Base-by-base conservation (phyloP, 73 alveolate species). In the Stentor roeselii region DNA sequence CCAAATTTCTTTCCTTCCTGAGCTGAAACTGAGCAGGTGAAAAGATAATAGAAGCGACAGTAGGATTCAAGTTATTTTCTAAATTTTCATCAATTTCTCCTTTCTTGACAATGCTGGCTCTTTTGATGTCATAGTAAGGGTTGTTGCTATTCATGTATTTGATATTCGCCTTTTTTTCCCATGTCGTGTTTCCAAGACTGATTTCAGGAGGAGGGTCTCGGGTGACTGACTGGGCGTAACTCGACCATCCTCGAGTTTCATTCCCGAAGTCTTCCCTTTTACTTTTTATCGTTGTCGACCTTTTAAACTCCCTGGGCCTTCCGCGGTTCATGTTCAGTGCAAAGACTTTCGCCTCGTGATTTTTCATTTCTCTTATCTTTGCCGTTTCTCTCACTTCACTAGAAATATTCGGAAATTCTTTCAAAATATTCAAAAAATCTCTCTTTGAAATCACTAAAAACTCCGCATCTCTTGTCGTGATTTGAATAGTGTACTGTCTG, bases 361-460 rank as follows among this genome's bases (percentile, higher is more conserved):
- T 21, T 34, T 41, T 76, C 15, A n/a, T 39, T 27, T 37, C 84
- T 35, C 84, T 76, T 15, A 76, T 38, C 1, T 39, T 35, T 39
- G 84, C 84, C 6, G 84, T 76, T 14, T 32, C 84, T 1, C 59
- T 82, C 27, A 86, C 90, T 35, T 86, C 92, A 3, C 75, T 36
- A 27, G 86, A 86, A 3, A 86, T 86, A 30, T 84, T 83, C 6
- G 90, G 88, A 35, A 86, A 86, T 50, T 86, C 92, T 34, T 86
- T 84, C 11, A 86, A 34, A 14, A 86, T 41, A 83, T 86, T 84
- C 30, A 50, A 34, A 59, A 86, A 86, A 34, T 76, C 84, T 76
- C 42, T 82, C 74, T 32, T 84, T 59, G 83, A 39, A 4, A 34
- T 59, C 58, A 86, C 85, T 60, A 84, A 83, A 61, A 60, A 86